Evolutionary conservation across 2,329 filamentous ascomycete species (phyloP).

Genomic region (Cadophora malorum): DNA sequence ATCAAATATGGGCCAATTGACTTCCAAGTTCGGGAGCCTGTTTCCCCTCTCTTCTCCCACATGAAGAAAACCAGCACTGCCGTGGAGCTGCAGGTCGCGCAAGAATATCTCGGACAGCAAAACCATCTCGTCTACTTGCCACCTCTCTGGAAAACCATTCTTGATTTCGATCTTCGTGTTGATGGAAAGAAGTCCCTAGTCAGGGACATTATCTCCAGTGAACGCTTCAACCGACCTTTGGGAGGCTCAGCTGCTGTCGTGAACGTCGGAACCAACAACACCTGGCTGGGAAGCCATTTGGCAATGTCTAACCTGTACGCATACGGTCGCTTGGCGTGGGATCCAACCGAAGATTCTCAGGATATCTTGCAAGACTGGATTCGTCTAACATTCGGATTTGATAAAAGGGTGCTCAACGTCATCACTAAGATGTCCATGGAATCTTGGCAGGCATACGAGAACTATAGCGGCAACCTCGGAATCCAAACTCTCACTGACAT

Average conservation of each 20-base stretch:
- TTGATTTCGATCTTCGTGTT: slow-evolving; percentile 71
- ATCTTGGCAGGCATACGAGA: slow-evolving; percentile 75
- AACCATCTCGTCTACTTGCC: slow-evolving; percentile 71
- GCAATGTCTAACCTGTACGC: slow-evolving; percentile 76
- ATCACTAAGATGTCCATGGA: slow-evolving; percentile 69
- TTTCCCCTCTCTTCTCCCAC: slow-evolving; percentile 67
- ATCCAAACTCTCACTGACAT: slow-evolving; percentile 74
- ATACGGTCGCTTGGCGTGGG: slow-evolving; percentile 71
- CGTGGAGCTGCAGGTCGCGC: slow-evolving; percentile 70
- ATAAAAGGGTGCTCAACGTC: slow-evolving; percentile 60
- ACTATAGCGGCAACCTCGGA: slow-evolving; percentile 73
- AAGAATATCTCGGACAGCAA: slow-evolving; percentile 76
- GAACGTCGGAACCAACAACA: slow-evolving; percentile 69
- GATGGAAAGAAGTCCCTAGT: slow-evolving; percentile 62
- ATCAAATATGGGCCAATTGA: slow-evolving; percentile 79
- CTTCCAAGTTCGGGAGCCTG: slow-evolving; percentile 73
- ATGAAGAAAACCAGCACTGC: slow-evolving; percentile 54
- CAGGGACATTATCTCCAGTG: slow-evolving; percentile 65
- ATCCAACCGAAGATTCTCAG: slow-evolving; percentile 57
- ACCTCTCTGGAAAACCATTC: slow-evolving; percentile 71
- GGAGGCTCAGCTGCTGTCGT: slow-evolving; percentile 71
- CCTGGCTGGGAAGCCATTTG: slow-evolving; percentile 73
- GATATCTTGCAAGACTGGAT: slow-evolving; percentile 68
- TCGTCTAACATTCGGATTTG: slow-evolving; percentile 67
- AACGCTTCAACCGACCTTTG: slow-evolving; percentile 61